Evolutionary conservation across 2,329 filamentous ascomycete species (phyloP), one percentile per base, ranked within the genome.

Genomic region (Teratosphaeria viscida): DNA sequence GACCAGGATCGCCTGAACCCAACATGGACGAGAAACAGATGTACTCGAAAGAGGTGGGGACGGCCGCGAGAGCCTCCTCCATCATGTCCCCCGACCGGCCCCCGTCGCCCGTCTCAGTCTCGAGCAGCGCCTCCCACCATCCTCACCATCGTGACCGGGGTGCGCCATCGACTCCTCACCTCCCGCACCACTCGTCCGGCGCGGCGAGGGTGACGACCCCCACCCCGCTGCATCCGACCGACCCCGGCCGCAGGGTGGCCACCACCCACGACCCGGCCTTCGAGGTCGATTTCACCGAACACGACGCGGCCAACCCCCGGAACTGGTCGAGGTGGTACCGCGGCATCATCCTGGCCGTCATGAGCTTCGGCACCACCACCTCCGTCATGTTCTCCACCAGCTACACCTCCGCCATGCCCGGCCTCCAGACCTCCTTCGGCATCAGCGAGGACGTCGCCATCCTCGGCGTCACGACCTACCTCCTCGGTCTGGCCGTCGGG

Each of bases 381-480:
- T 72, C 72, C 8, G 85, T 90, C 16, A 70, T 90, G 54, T 90
- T 91, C 69, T 90, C 86, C 54, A 94, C 90, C 0, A 86, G 83
- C 57, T 95, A 94, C 70, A 90, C 89, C 0, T 83, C 85, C 0
- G 86, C 85, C 2, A 83, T 88, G 37, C 81, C 83, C 0, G 85
- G 87, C 0, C 82, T 95, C 72, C 82, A 84, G 67, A 71, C 78
- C 14, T 85, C 89, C 57, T 92, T 90, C 65, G 74, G 79, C 43
- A 77, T 84, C 19, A 79, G 76, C 14, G 78, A 82, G 37, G 84
- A 83, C 0, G 72, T 86, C n/a, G 81, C 86, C 0, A 88, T 89
- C 0, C 76, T 94, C 2, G 90, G 90, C 5, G 78, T 95, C 53
- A 94, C 90, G 0, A 86, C 86, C 0, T 95, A 94, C 69, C 79